Conservation (phyloP, 2,329 filamentous ascomycete species). For the Elsinoe australis region DNA sequence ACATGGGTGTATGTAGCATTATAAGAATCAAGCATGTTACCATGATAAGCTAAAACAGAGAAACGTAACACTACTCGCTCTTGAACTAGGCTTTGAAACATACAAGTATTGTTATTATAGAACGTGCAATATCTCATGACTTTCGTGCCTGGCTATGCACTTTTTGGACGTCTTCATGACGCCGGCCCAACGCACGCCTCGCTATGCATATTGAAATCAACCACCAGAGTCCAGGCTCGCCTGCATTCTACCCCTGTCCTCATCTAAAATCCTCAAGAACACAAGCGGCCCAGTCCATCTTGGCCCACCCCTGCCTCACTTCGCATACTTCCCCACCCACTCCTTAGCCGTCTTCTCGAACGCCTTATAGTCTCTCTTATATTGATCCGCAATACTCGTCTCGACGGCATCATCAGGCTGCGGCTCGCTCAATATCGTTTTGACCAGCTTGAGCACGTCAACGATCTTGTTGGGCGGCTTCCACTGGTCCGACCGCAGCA, state of each 20-base stretch:
- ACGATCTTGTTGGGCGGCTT: constrained; percentile 75
- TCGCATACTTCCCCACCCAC: constrained; percentile 68
- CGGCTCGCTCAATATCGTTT: constrained; percentile 67
- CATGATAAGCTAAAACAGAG: too few species aligned
- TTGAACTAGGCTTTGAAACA: too few species aligned
- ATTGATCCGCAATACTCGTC: constrained; percentile 77
- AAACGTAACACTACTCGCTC: too few species aligned
- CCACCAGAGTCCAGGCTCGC: not conserved
- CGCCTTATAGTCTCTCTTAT: constrained; percentile 55
- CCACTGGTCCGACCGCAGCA: constrained; percentile 82
- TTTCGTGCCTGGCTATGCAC: too few species aligned
- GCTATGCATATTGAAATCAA: constrained; percentile 8
- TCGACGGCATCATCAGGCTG: constrained; percentile 88
- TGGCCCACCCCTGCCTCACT: constrained; percentile 2
- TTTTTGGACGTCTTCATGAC: too few species aligned
- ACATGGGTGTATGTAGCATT: too few species aligned
- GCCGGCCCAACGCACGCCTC: too few species aligned
- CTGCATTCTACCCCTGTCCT: not conserved
- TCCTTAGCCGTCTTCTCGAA: constrained; percentile 68
- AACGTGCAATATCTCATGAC: too few species aligned
- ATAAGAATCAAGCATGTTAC: too few species aligned
- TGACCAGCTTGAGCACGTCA: constrained; percentile 68
- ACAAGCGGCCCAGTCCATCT: too few species aligned
- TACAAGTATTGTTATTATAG: too few species aligned
- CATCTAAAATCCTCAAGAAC: too few species aligned